Evolutionary conservation across 176 grass and related monocot species (phyloP).

Genomic region (Oryza coarctata): DNA sequence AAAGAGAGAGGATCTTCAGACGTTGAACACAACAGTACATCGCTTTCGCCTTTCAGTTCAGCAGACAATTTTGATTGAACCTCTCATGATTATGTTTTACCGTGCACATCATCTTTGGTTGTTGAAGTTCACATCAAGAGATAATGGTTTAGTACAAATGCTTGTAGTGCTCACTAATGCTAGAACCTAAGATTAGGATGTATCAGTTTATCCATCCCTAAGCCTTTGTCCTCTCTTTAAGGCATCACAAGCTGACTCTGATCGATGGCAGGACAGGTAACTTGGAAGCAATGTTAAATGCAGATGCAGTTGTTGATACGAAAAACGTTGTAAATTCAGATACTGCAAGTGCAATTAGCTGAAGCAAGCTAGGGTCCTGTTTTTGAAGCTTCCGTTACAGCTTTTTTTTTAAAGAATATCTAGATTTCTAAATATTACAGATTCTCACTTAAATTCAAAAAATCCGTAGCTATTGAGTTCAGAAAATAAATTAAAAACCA

Average conservation of each 20-base stretch:
- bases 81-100: constrained; percentile 10
- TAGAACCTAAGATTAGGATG: not conserved
- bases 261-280: not conserved
- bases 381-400: too few species aligned
- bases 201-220: not conserved
- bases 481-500: too few species aligned
- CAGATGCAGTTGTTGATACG: not conserved
- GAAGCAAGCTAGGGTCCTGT: not conserved
- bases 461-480: too few species aligned
- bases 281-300: constrained; percentile 13
- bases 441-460: too few species aligned
- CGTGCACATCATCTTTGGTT: constrained; percentile 15
- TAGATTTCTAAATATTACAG: too few species aligned
- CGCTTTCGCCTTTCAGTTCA: constrained; percentile 21
- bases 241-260: not conserved
- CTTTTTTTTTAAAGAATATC: too few species aligned
- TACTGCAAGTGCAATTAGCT: not conserved
- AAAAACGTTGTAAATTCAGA: not conserved
- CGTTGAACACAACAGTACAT: not conserved
- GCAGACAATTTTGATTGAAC: not conserved
- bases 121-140: not conserved
- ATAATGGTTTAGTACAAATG: not conserved
- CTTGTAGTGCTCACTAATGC: not conserved
- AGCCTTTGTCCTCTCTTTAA: constrained; percentile 16
- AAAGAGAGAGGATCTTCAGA: constrained; percentile 2